phyloP scores from a whole-genome alignment of 2,329 filamentous ascomycete species.

The Clarireedia homoeocarpa region DNA sequence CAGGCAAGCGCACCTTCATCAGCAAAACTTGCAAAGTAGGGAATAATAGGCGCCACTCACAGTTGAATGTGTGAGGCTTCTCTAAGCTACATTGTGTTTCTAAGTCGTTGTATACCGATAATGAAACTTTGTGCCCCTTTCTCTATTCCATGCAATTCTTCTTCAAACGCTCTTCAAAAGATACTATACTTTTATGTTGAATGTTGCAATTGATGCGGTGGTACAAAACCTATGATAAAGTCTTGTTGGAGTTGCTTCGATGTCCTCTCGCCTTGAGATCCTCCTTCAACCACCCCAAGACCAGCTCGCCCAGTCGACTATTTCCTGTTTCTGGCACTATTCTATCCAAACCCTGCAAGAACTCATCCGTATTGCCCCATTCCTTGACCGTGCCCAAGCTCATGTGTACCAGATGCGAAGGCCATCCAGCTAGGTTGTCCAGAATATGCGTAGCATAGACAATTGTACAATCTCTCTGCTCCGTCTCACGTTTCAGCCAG shows the following conservation, averaged over 20 bases:
- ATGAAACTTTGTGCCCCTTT: too few species aligned
- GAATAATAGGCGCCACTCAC: too few species aligned
- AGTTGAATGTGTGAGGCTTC: too few species aligned
- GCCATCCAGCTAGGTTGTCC: slow-evolving; percentile 91
- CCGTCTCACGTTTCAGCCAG: slow-evolving; percentile 84
- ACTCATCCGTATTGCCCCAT: slow-evolving; percentile 67
- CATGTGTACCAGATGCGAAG: slow-evolving; percentile 94
- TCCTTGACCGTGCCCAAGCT: slow-evolving; percentile 80
- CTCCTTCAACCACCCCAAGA: slow-evolving; percentile 76
- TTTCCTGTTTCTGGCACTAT: slow-evolving; percentile 50
- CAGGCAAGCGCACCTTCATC: too few species aligned
- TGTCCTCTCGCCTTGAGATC: slow-evolving; percentile 76
- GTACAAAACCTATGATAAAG: too few species aligned
- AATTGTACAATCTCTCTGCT: slow-evolving; percentile 74
- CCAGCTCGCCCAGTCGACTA: slow-evolving; percentile 77
- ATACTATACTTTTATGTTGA: too few species aligned
- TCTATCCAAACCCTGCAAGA: slow-evolving; percentile 49
- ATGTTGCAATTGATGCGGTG: too few species aligned
- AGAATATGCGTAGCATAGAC: slow-evolving; percentile 97
- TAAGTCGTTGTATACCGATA: too few species aligned
- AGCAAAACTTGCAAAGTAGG: too few species aligned
- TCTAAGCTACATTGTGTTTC: too few species aligned
- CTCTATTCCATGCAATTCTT: too few species aligned
- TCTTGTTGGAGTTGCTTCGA: slow-evolving; percentile 37
- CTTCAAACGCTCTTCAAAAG: too few species aligned